These are phyloP conservation scores for Phytophthora chlamydospora DNA, from an alignment of 352 stramenopile species.

Conservation along the genomic window DNA sequence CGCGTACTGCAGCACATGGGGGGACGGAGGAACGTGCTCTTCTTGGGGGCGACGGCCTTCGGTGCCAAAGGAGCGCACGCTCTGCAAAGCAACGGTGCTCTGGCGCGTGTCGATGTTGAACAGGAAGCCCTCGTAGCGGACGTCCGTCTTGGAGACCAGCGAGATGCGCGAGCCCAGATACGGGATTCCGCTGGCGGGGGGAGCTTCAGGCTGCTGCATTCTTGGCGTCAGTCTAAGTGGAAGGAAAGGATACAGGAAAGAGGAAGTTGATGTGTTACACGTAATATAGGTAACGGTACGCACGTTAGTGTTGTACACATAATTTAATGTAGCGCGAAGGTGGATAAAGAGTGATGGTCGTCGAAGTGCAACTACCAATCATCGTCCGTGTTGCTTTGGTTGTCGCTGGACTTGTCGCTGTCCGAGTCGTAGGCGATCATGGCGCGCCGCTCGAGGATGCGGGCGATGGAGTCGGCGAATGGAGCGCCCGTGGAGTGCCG, in stretches of 20 bases:
- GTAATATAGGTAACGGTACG: not conserved
- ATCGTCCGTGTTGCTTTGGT: constrained; percentile 25
- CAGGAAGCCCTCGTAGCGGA: constrained; percentile 85
- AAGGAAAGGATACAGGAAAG: not conserved
- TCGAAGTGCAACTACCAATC: constrained; percentile 31
- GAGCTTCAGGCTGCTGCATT: constrained; percentile 39
- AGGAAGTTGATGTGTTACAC: constrained; percentile 1
- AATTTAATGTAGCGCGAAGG: constrained; percentile 1
- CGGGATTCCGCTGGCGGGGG: constrained; percentile 58
- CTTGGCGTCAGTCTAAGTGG: not conserved
- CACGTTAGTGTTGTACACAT: not conserved
- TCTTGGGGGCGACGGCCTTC: constrained; percentile 74
- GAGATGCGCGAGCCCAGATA: constrained; percentile 86
- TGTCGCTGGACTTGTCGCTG: constrained; percentile 32
- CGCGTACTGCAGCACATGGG: constrained; percentile 77
- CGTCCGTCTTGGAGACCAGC: constrained; percentile 89
- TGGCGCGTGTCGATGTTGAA: constrained; percentile 89
- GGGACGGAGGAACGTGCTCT: constrained; percentile 79
- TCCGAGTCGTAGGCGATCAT: constrained; percentile 73
- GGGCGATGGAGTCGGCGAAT: constrained; percentile 65
- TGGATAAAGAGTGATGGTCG: constrained; percentile 11
- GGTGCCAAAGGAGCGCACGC: constrained; percentile 84
- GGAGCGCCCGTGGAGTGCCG: constrained; percentile 22
- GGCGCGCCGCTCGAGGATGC: constrained; percentile 61
- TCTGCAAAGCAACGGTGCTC: constrained; percentile 83